phyloP scores from a whole-genome alignment of 148 eudicot species.

The Heliosperma pusillum region DNA sequence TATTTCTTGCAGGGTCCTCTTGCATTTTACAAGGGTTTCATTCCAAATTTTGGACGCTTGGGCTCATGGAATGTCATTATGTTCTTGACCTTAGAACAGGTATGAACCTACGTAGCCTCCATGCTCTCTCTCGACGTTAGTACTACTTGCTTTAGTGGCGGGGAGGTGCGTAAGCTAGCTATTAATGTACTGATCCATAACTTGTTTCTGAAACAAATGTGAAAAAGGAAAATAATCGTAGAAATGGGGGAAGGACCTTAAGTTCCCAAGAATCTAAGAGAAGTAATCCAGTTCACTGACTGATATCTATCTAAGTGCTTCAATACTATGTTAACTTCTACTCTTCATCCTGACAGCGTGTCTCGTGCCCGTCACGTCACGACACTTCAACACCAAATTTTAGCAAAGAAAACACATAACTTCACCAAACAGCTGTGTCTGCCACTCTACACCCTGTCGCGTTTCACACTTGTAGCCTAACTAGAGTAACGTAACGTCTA shows the following conservation, averaged over 20 bases:
- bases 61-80: conserved; percentile 99
- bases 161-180: background rate
- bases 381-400: background rate
- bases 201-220: background rate
- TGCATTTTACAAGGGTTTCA: conserved; percentile 93
- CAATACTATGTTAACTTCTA: background rate
- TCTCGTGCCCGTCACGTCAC: background rate
- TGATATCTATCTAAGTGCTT: background rate
- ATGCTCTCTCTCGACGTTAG: background rate
- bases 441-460: background rate
- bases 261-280: background rate
- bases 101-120: conserved; percentile 26
- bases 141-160: background rate
- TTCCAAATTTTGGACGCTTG: conserved; percentile 90
- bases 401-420: background rate
- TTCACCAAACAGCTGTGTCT: background rate
- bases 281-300: background rate
- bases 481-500: background rate
- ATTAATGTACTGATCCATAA: background rate
- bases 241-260: background rate
- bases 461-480: background rate
- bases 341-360: background rate
- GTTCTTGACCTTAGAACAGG: conserved; percentile 99
- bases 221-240: background rate
- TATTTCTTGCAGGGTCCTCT: conserved; percentile 78